These are phyloP conservation scores for Aspergillus hortae DNA, from an alignment of 2,329 filamentous ascomycete genomes.

Conservation along the genomic window DNA sequence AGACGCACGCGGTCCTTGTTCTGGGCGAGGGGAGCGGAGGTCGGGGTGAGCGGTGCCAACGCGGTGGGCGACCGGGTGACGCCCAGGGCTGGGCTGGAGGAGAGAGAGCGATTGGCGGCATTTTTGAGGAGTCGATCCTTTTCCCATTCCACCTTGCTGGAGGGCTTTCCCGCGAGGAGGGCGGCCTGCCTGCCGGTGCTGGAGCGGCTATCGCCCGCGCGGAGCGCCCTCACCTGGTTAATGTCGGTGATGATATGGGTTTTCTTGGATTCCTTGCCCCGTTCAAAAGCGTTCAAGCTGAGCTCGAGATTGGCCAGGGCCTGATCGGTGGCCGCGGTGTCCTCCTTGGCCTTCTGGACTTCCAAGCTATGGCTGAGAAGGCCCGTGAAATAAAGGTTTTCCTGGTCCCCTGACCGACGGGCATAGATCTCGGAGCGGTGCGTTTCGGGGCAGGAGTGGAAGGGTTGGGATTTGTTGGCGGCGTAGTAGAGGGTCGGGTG, in stretches of 20 bases:
- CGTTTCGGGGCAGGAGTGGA: conserved; percentile 52
- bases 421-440: conserved; percentile 58
- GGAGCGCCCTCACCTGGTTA: conserved; percentile 35
- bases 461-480: conserved; percentile 50
- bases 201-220: conserved; percentile 31
- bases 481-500: conserved; percentile 56
- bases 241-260: conserved; percentile 37
- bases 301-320: conserved; percentile 58
- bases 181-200: conserved; percentile 27
- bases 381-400: conserved; percentile 54
- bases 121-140: conserved; percentile 41
- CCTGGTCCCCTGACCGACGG: conserved; percentile 38
- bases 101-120: conserved; percentile 36
- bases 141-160: conserved; percentile 38
- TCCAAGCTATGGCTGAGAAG: conserved; percentile 56
- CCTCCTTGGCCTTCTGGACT: conserved; percentile 53
- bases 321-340: conserved; percentile 55
- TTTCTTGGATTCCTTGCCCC: conserved; percentile 60
- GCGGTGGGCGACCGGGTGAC: conserved; percentile 35
- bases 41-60: conserved; percentile 39
- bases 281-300: conserved; percentile 56
- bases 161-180: conserved; percentile 27
- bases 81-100: conserved; percentile 40
- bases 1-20: conserved; percentile 37
- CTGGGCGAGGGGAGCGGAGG: conserved; percentile 36